These are phyloP conservation scores for Arabidopsis arenosa DNA, from an alignment of 345 rosid species.

Conservation along the genomic window DNA sequence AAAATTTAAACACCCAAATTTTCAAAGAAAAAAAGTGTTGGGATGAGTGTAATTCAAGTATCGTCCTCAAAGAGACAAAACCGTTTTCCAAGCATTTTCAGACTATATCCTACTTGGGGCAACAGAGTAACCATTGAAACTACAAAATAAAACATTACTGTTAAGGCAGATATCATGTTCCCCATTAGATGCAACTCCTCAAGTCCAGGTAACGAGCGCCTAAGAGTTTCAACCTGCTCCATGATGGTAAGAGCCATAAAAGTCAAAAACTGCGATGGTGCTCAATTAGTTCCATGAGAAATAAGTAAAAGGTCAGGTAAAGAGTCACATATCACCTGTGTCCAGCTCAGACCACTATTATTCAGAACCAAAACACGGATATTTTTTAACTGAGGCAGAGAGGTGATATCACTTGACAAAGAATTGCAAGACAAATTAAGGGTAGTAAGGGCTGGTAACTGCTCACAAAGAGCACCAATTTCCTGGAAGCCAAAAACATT, in stretches of 20 bases:
- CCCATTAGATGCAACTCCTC: slow-evolving; percentile 96
- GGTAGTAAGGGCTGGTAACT: slow-evolving; percentile 64
- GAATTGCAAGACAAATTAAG: slow-evolving; percentile 76
- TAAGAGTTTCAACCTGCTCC: slow-evolving; percentile 73
- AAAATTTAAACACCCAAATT: background rate
- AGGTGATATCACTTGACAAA: slow-evolving; percentile 52
- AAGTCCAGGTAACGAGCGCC: slow-evolving; percentile 66
- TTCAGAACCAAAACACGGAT: slow-evolving; percentile 80
- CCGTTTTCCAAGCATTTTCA: background rate
- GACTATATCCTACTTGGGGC: slow-evolving; percentile 7
- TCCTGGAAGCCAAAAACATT: slow-evolving; percentile 57
- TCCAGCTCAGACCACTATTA: slow-evolving; percentile 71
- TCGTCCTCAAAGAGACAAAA: slow-evolving; percentile 14
- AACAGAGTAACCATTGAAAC: slow-evolving; percentile 25
- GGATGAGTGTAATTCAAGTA: background rate
- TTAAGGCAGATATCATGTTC: slow-evolving; percentile 63
- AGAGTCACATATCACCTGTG: slow-evolving; percentile 55
- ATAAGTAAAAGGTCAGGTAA: slow-evolving; percentile 5
- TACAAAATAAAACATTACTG: slow-evolving; percentile 46
- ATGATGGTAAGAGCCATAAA: slow-evolving; percentile 7
- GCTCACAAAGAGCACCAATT: slow-evolving; percentile 68
- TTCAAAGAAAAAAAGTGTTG: background rate
- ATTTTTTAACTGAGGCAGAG: slow-evolving; percentile 58
- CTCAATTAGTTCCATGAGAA: slow-evolving; percentile 1
- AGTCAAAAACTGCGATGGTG: background rate